Conservation (phyloP, 345 rosid species). For the Eucalyptus globulus region DNA sequence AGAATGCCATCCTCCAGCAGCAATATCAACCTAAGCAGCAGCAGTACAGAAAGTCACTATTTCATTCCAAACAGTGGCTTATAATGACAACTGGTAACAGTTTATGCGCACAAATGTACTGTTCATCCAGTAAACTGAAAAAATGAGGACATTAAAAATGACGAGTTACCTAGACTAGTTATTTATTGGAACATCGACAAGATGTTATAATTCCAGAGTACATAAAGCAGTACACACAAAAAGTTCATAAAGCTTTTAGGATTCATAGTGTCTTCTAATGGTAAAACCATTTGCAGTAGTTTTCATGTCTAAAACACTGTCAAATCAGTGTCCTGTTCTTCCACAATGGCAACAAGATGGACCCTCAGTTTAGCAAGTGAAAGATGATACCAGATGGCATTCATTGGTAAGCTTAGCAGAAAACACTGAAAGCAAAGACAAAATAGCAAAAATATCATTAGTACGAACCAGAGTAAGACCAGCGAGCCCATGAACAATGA, state of each 20-base stretch:
- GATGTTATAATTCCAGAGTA: background rate
- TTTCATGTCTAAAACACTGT: background rate
- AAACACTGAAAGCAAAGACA: background rate
- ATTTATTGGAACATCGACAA: background rate
- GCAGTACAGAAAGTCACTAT: background rate
- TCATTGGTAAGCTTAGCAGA: background rate
- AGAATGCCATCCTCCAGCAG: slow-evolving; percentile 99
- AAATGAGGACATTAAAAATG: background rate
- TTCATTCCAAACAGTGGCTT: background rate
- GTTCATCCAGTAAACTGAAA: background rate
- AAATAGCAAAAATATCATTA: background rate
- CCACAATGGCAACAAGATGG: background rate
- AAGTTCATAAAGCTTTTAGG: background rate
- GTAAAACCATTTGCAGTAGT: background rate
- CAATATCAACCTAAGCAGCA: slow-evolving; percentile 80
- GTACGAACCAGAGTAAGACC: slow-evolving; percentile 70
- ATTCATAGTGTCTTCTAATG: background rate
- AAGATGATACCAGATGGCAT: background rate
- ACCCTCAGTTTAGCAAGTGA: background rate
- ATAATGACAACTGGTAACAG: background rate
- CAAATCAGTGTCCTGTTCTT: background rate
- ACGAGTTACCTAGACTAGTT: background rate
- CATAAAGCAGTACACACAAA: background rate
- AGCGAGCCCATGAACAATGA: slow-evolving; percentile 79
- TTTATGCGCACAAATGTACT: background rate